A percentile compares a stretch with the other conserved stretches of the same genome.
phyloP scores from a whole-genome alignment of 768 basidiomycete species.

The Gloeopeniophorella convolvens region DNA sequence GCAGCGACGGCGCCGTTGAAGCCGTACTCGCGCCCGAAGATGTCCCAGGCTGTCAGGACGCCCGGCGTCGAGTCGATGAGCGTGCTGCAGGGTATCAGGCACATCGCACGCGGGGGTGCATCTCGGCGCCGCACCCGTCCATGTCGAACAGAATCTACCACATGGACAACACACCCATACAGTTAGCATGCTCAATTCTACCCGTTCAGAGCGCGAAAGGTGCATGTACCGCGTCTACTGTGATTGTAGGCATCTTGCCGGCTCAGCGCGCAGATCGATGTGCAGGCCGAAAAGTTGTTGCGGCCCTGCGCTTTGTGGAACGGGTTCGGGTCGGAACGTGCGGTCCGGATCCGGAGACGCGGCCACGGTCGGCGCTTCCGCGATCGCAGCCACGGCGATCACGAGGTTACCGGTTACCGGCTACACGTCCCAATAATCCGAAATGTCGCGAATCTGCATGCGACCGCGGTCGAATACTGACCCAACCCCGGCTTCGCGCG shows the following conservation, averaged over 20 bases:
- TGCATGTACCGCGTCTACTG: constrained; percentile 47
- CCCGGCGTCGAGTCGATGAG: constrained; percentile 82
- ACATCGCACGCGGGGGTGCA: not conserved
- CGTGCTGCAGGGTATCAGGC: constrained; percentile 38
- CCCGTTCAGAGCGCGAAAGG: not conserved
- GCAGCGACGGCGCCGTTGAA: constrained; percentile 42
- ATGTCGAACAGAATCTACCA: constrained; percentile 67
- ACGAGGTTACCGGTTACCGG: too few relatives aligned
- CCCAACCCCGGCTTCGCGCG: too few relatives aligned
- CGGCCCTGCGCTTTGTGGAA: not conserved
- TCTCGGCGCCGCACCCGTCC: constrained; percentile 45
- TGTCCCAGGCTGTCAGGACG: constrained; percentile 70
- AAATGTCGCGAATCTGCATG: too few relatives aligned
- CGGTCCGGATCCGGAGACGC: too few relatives aligned
- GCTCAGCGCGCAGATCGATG: not conserved
- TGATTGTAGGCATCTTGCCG: constrained; percentile 31
- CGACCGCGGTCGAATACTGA: too few relatives aligned
- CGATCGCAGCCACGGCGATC: too few relatives aligned
- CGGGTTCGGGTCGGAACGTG: too few relatives aligned
- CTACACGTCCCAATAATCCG: too few relatives aligned
- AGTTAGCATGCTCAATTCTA: not conserved
- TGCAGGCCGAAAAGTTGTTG: not conserved
- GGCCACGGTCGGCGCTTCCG: too few relatives aligned
- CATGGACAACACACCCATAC: not conserved
- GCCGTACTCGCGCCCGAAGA: constrained; percentile 56